Evolutionary conservation across 345 rosid species (phyloP).

Genomic region (Boechera retrofracta): DNA sequence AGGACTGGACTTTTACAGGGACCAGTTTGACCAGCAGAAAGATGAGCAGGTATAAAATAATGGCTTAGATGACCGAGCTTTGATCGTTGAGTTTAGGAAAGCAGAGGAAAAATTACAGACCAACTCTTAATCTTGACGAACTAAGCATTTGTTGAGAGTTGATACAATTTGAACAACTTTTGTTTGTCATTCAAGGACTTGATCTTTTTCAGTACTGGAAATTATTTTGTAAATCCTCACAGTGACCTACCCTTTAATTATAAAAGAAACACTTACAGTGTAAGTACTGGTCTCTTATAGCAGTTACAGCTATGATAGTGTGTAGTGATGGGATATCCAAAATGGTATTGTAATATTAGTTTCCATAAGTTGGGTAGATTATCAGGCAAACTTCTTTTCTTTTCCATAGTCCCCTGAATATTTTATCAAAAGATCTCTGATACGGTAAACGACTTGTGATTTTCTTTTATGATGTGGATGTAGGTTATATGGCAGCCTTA

Average conservation of each 20-base stretch:
- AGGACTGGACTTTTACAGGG: slow-evolving; percentile 50
- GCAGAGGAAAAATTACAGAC: not conserved
- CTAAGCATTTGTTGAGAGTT: slow-evolving; percentile 5
- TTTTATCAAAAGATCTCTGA: slow-evolving; percentile 6
- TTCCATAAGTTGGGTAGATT: slow-evolving; percentile 1
- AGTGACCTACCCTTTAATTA: not conserved
- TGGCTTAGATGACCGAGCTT: slow-evolving; percentile 9
- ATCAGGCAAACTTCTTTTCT: not conserved
- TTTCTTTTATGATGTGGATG: slow-evolving; percentile 26
- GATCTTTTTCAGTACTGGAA: not conserved
- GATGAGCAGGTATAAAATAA: slow-evolving; percentile 43
- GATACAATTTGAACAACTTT: not conserved
- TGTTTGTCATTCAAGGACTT: not conserved
- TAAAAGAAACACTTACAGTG: not conserved
- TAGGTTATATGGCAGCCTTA: slow-evolving; percentile 51
- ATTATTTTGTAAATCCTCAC: not conserved
- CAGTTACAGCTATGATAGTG: slow-evolving; percentile 1
- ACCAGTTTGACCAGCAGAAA: slow-evolving; percentile 54
- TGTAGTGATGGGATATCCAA: slow-evolving; percentile 11
- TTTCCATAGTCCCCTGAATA: not conserved
- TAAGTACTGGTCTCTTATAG: slow-evolving; percentile 5
- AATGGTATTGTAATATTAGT: not conserved
- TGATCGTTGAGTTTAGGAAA: not conserved
- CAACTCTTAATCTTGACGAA: not conserved
- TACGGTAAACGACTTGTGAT: slow-evolving; percentile 4